Conservation (phyloP, 2,329 filamentous ascomycete species). For the Lasiodiplodia sp. region DNA sequence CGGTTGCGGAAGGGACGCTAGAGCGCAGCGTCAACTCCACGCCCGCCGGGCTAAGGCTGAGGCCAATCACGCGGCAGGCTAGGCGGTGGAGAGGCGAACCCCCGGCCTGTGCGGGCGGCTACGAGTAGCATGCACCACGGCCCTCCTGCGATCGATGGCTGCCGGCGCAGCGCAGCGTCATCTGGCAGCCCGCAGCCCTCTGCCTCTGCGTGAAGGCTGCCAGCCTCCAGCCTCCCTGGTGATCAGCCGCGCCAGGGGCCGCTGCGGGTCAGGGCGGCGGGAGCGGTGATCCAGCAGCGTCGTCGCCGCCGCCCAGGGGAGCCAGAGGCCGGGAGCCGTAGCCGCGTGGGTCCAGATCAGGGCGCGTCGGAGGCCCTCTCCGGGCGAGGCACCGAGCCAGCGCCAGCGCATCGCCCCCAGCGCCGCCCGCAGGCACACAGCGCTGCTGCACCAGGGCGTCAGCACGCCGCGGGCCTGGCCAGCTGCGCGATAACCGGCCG, state of each 20-base stretch:
- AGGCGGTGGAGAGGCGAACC: conserved; percentile 14
- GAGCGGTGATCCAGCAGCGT: conserved; percentile 13
- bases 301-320: conserved; percentile 6
- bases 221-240: conserved; percentile 10
- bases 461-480: conserved; percentile 3
- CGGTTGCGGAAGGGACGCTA: conserved; percentile 9
- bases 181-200: conserved; percentile 11
- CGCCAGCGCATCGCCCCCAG: conserved; percentile 13
- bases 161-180: conserved; percentile 25
- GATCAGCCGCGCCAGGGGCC: conserved; percentile 25
- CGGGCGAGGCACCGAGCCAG: conserved; percentile 7
- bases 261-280: conserved; percentile 19
- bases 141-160: conserved; percentile 19
- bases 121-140: conserved; percentile 6
- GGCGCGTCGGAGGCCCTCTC: conserved; percentile 11
- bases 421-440: conserved; percentile 3
- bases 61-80: not conserved
- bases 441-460: conserved; percentile 1
- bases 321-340: conserved; percentile 3
- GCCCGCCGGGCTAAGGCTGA: not conserved
- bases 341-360: conserved; percentile 19
- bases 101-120: conserved; percentile 17
- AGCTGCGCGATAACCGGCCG: conserved; percentile 16
- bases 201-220: not conserved
- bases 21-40: not conserved